Conservation (phyloP, 192 early-diverging fungal species). For the Linnemannia elongata region DNA sequence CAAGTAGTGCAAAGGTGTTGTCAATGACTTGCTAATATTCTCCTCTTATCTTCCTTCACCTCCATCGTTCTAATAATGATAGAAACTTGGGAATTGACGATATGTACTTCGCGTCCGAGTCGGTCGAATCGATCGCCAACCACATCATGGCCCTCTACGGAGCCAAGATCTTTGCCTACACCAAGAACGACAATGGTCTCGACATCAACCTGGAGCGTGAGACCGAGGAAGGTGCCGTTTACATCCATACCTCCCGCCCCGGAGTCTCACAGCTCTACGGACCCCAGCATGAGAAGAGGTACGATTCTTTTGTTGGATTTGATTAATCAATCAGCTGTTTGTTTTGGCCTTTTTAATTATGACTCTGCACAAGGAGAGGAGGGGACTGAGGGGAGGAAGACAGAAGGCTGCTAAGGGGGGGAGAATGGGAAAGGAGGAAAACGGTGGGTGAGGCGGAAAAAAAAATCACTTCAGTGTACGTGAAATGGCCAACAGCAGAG, state of each 20-base stretch:
- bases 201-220: conserved; percentile 93
- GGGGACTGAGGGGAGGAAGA: neutral
- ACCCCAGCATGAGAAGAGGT: conserved; percentile 85
- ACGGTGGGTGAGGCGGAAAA: neutral
- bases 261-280: conserved; percentile 92
- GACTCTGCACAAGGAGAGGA: too few relatives aligned
- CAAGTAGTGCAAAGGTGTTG: too few relatives aligned
- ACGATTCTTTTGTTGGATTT: conserved; percentile 5
- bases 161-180: conserved; percentile 93
- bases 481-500: neutral
- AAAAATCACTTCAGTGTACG: neutral
- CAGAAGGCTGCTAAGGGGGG: neutral
- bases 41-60: neutral
- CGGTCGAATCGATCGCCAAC: conserved; percentile 90
- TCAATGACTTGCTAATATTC: too few relatives aligned
- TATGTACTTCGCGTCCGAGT: conserved; percentile 96
- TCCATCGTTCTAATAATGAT: neutral
- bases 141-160: conserved; percentile 98
- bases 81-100: conserved; percentile 98
- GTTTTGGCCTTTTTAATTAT: neutral
- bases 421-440: neutral
- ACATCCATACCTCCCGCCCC: conserved; percentile 95
- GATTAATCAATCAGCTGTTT: conserved; percentile 2
- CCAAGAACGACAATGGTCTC: conserved; percentile 83
- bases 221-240: conserved; percentile 91